A percentile compares a stretch with the other conserved stretches of the same genome.
Evolutionary conservation across 192 early-diverging fungal species (phyloP).

Genomic region (Chytriomyces sp.): DNA sequence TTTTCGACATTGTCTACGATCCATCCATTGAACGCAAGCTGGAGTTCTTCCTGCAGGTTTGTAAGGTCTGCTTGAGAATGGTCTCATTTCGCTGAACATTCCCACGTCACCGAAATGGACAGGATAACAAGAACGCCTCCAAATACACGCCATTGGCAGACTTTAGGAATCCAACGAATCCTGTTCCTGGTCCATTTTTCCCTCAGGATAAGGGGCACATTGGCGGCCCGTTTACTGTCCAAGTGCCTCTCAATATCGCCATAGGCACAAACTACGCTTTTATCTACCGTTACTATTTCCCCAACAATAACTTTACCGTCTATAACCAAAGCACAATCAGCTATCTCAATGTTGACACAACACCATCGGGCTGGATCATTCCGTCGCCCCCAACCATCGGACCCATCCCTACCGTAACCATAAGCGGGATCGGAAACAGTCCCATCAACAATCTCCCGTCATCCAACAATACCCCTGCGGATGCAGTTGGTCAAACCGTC

Average conservation of each 20-base stretch:
- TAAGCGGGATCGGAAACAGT: neutral
- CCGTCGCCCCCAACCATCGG: neutral
- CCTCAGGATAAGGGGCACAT: slow-evolving; percentile 20
- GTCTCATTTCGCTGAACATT: neutral
- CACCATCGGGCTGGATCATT: slow-evolving; percentile 8
- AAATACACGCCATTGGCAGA: neutral
- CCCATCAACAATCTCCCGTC: too few species aligned
- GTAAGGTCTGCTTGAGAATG: neutral
- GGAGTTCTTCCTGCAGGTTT: slow-evolving; percentile 11
- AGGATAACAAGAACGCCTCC: neutral
- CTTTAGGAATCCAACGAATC: neutral
- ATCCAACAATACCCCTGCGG: neutral
- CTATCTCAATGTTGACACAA: neutral
- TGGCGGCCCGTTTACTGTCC: neutral
- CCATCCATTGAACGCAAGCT: neutral
- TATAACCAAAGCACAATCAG: slow-evolving; percentile 18
- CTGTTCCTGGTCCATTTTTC: slow-evolving; percentile 9
- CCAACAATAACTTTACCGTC: neutral
- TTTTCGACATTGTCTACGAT: slow-evolving; percentile 12
- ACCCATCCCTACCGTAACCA: neutral
- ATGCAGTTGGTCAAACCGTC: neutral
- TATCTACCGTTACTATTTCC: slow-evolving; percentile 5
- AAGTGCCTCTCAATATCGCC: slow-evolving; percentile 1
- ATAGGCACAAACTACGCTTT: neutral
- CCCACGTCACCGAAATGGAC: neutral